Evolutionary conservation across 768 basidiomycete species (phyloP), one percentile per base, ranked within the genome.

Genomic region (Imleria badia): DNA sequence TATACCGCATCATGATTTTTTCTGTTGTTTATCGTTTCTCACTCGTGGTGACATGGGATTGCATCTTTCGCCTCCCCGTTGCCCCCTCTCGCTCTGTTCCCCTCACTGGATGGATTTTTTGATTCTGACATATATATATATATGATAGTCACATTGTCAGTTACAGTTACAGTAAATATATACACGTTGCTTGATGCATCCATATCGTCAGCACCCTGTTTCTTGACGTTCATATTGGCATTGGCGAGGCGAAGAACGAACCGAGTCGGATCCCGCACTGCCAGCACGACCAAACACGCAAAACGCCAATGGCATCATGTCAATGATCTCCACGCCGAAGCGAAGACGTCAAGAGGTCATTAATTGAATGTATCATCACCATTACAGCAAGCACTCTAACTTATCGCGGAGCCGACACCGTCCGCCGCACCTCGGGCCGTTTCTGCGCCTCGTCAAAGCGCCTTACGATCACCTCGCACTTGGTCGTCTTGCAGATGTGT

Each of bases 361-460:
- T n/a, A n/a, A n/a, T 6, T 26, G 26, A 4, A 26, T 26, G 6
- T 26, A 6, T 6, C 26, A 26, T 26, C 26, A 26, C 26, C 26
- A 26, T 26, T 26, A 26, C 26, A 26, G 26, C 26, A 26, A 3
- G 26, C 26, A 26, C 26, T 26, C n/a, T n/a, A n/a, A 26, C 26
- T 26, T n/a, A 47, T 13, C 45, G 45, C 45, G 58, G 75, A 7
- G 80, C 78, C 26, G 82, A 76, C 52, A 84, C 78, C 13, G 81
- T 73, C 55, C 81, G 82, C 40, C 79, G 78, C 60, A 71, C 65
- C 23, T 79, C 75, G 11, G 76, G 73, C 47, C 81, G 81, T 69
- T 91, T 94, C 64, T 85, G 86, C 12, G 85, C 85, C 61, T 98
- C 94, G 70, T 99, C 95, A 62, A 98, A 99, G 59, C 85, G 80